Evolutionary conservation across 768 basidiomycete species (phyloP), one percentile per base, ranked within the genome.

Genomic region (Suillus lakei): DNA sequence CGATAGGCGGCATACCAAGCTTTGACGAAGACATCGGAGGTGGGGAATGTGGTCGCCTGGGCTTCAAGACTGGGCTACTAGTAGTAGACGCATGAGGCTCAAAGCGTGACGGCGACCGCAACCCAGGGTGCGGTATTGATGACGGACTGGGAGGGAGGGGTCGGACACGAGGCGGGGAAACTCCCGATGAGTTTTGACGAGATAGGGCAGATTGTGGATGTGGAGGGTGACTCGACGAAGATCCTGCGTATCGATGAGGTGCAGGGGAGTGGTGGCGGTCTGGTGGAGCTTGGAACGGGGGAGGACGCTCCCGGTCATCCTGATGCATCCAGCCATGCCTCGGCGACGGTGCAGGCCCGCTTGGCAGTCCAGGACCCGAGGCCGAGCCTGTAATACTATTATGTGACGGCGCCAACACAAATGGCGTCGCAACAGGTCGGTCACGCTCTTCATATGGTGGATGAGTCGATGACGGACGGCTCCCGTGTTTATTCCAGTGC

Each of bases 381-480:
- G 72, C 58, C 9, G 68, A 58, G 2, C 60, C 66, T 34, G 77
- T 73, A 23, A 79, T 76, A 41, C 72, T 67, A 34, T 76, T 75
- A 61, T 84, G 81, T 36, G 83, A 80, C 6, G 85, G 81, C 8
- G 77, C 80, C 75, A 88, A 82, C 9, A 81, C 83, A 68, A 88
- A 88, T 3, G 86, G 84, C 46, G 82, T 84, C 7, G 86, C 80
- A 54, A 83, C 73, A 2, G 84, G 84, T 63, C 87, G 79, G 61
- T 88, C 87, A 43, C 82, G 80, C 18, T 84, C 84, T 50, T 85
- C 83, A 59, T 83, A 68, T n/a, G 72, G 72, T 62, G 78, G 74
- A 34, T 79, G 79, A 28, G 79, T 78, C 28, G 82, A 81, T 16
- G 82, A 71, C n/a, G 76, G 82, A 28, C 78, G 71, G 71, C 71